phyloP scores from a whole-genome alignment of 1,284 basidiomycete genomes.

The Singerocomus rubriflavus region DNA sequence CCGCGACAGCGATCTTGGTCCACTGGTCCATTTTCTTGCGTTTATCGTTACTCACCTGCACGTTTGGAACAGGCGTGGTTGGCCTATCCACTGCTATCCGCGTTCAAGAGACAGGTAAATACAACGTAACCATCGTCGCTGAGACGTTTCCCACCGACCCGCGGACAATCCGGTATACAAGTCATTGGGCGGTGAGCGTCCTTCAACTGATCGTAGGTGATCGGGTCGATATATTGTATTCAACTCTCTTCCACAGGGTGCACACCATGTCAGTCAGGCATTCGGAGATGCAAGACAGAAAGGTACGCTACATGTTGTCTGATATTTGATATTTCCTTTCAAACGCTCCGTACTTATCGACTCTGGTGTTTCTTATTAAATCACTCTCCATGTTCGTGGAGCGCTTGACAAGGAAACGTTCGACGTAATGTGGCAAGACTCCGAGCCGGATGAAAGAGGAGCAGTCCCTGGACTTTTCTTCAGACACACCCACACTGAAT shows the following conservation, averaged over 20 bases:
- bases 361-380: neutral
- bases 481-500: constrained; percentile 59
- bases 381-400: constrained; percentile 26
- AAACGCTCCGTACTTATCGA: neutral
- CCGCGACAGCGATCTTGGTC: neutral
- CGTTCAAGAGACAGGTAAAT: constrained; percentile 56
- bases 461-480: constrained; percentile 60
- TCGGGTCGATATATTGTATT: neutral
- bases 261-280: constrained; percentile 64
- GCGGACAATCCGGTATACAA: constrained; percentile 67
- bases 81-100: constrained; percentile 69
- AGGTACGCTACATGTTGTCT: constrained; percentile 35
- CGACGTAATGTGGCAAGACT: constrained; percentile 66
- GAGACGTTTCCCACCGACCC: constrained; percentile 65
- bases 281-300: constrained; percentile 47
- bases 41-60: neutral
- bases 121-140: constrained; percentile 62
- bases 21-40: neutral
- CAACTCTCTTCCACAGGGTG: constrained; percentile 40
- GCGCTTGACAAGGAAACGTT: constrained; percentile 75
- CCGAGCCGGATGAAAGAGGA: constrained; percentile 49
- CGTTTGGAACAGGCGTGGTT: constrained; percentile 48
- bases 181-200: constrained; percentile 68
- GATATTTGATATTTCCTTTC: no score
- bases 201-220: neutral